These are phyloP conservation scores for Leishmania aethiopica DNA, from an alignment of 208 protist species.

Conservation along the genomic window DNA sequence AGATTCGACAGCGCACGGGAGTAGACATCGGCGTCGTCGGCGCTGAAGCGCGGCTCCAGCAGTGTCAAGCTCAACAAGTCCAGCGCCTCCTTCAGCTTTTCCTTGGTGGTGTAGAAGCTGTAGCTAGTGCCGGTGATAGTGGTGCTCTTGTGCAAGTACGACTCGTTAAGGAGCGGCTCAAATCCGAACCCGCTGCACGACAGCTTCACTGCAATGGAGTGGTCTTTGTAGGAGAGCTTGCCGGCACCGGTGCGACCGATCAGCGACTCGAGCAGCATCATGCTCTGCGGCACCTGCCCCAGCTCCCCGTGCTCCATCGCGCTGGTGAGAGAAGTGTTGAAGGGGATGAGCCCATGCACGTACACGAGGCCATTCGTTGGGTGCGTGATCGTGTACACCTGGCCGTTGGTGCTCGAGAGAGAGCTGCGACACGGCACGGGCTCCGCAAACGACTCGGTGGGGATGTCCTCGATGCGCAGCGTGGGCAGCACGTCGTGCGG, in stretches of 20 bases:
- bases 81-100: constrained; percentile 78
- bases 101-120: constrained; percentile 88
- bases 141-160: constrained; percentile 51
- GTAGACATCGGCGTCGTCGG: constrained; percentile 67
- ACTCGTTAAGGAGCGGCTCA: constrained; percentile 71
- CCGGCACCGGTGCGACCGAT: constrained; percentile 71
- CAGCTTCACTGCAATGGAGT: constrained; percentile 79
- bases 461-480: constrained; percentile 81
- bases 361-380: constrained; percentile 92
- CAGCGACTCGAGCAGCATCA: constrained; percentile 59
- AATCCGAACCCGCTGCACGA: constrained; percentile 86
- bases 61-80: constrained; percentile 71
- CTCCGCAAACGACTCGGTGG: constrained; percentile 71
- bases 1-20: constrained; percentile 64
- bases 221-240: constrained; percentile 73
- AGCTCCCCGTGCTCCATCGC: constrained; percentile 35
- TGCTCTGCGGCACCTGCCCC: constrained; percentile 35
- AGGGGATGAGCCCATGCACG: constrained; percentile 86
- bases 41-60: constrained; percentile 65
- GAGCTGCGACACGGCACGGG: constrained; percentile 48
- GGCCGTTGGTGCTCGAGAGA: constrained; percentile 9
- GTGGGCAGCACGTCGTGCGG: constrained; percentile 79
- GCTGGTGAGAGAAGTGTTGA: constrained; percentile 34
- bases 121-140: constrained; percentile 73
- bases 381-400: constrained; percentile 62